These are phyloP conservation scores for Blechomonas ayalai DNA, from an alignment of 208 protist genomes.

Conservation along the genomic window DNA sequence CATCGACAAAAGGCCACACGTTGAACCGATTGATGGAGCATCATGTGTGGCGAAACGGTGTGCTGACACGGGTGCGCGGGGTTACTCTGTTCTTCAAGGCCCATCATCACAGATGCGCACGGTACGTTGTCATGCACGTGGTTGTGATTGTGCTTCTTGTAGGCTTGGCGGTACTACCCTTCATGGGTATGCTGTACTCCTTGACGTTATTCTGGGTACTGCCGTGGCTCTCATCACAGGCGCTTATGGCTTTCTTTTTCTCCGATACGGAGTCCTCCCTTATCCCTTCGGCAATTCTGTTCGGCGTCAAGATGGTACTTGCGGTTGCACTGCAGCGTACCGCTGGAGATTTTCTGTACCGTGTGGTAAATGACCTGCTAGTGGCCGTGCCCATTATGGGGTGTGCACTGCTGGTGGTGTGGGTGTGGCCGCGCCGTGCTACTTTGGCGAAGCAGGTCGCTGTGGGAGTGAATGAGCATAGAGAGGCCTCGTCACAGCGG, in stretches of 20 bases:
- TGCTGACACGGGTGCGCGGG: slow-evolving; percentile 18
- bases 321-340: slow-evolving; percentile 49
- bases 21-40: slow-evolving; percentile 3
- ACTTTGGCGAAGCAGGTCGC: slow-evolving; percentile 19
- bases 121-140: slow-evolving; percentile 52
- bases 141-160: slow-evolving; percentile 33
- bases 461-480: no score
- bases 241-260: slow-evolving; percentile 58
- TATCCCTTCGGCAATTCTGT: slow-evolving; percentile 15
- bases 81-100: slow-evolving; percentile 34
- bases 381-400: slow-evolving; percentile 25
- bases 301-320: slow-evolving; percentile 15
- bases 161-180: slow-evolving; percentile 59
- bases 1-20: no score
- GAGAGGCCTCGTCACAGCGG: no score
- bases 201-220: slow-evolving; percentile 47
- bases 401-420: slow-evolving; percentile 15
- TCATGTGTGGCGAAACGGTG: slow-evolving; percentile 13
- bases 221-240: slow-evolving; percentile 60
- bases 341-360: slow-evolving; percentile 49
- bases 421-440: slow-evolving; percentile 30
- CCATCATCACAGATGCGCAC: slow-evolving; percentile 27
- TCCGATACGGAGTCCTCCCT: neutral
- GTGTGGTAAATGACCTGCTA: slow-evolving; percentile 42
- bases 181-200: slow-evolving; percentile 55